Evolutionary conservation across 2,329 filamentous ascomycete genomes (phyloP), one percentile per base, ranked within the genome.

Genomic region (Scedosporium minutisporum): DNA sequence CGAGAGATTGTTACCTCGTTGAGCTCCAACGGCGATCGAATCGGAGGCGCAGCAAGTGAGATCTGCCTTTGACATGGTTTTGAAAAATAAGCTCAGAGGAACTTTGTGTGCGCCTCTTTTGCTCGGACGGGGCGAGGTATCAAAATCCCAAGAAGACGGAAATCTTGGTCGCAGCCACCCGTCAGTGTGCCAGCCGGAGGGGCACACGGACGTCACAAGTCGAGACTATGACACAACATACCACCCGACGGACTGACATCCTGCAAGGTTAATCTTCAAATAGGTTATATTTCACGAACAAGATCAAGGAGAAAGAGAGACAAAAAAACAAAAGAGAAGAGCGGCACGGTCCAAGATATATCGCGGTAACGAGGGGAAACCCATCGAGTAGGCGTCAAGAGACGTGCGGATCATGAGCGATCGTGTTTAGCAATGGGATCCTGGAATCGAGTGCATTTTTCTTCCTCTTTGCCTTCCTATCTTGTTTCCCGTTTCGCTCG

Each of bases 361-460:
- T 16, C n/a, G 57, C 27, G 41, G 57, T 59, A 59, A 38, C 38
- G 57, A 59, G 41, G 57, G 57, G 16, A 59, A 25, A 55, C 14
- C 23, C 51, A 55, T 27, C 33, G 21, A 59, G 57, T 25, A 21
- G 23, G 38, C n/a, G 38, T 44, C 29, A 59, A 42, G n/a, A 42
- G 65, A 65, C 65, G 62, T 64, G 69, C 65, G 68, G 69, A 72
- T 72, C 70, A 70, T 65, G 70, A 67, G 66, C 66, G 69, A 70
- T 67, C 67, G 68, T 70, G 69, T 71, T 71, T 72, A 68, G 70
- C 67, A 66, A 66, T 64, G 67, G 61, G 65, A 71, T 69, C 68
- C 66, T 67, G 65, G 68, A 66, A 65, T 67, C 68, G 67, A 64
- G 63, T 65, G 63, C 65, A 67, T 70, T 71, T 71, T n/a, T 29